Base-by-base conservation (phyloP, 768 basidiomycete genomes). In the Suillus tomentosus region DNA sequence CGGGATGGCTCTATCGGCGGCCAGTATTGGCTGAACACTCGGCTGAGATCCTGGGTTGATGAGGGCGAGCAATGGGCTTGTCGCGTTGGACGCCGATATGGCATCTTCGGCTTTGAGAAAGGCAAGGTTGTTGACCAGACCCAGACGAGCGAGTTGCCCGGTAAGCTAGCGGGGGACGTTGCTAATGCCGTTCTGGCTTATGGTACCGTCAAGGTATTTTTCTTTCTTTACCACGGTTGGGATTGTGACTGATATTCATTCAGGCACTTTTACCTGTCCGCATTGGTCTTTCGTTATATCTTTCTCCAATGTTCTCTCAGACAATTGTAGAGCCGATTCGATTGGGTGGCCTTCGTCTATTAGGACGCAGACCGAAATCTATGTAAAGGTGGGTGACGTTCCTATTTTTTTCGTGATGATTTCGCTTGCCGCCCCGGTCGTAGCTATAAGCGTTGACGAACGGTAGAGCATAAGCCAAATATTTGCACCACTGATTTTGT, bases 121-220 rank as follows among this genome's bases (percentile, higher is more conserved):
- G 75, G 81, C 14, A 34, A 61, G 11, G 0, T 27, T 19, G 40
- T 58, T 11, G 57, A 42, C 17, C 17, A 58, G 17, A 6, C 22
- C 17, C 56, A 11, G 39, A 19, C 10, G 3, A 31, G 57, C 13
- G 61, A 69, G n/a, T 67, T 70, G 7, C 70, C 82, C 17, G 78
- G 77, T 14, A 77, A 77, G 63, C 74, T 93, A 42, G 90, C 88
- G 11, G 88, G 89, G 24, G 91, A 94, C 70, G 85, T 94, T 7
- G 89, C 92, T 5, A 94, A 95, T 72, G 92, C 87, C 3, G 84
- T 94, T 10, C 79, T 93, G 55, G 94, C 94, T 3, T 96, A 95
- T 72, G 87, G 85, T 1, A 79, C 85, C 19, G 90, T 89, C 58
- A 95, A 95, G 84, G 94, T 90, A 69, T 42, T 79, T 64, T 43